Base-by-base conservation (phyloP, 78 protist species). In the Emiliania huxleyi region DNA sequence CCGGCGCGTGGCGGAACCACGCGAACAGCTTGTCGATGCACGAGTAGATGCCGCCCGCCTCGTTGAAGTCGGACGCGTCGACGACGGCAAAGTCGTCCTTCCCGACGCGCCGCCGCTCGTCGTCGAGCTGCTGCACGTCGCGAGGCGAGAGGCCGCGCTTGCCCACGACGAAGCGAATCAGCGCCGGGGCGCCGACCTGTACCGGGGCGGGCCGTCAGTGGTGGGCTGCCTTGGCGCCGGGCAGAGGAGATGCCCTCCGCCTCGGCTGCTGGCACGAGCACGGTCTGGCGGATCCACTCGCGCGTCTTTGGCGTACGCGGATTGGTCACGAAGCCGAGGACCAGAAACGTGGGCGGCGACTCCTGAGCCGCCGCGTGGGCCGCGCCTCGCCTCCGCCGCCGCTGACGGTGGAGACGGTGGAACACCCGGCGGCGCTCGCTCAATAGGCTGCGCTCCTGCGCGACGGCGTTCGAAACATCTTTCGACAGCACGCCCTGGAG, bases 21-120 rank as follows among this genome's bases (percentile, higher is more conserved):
- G 44, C 85, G 29, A 77, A 77, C 26, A 77, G 85, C 85, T 77
- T 77, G 85, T 77, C 85, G 46, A 77, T 77, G 85, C 85, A 77
- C 26, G 48, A 40, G 85, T 22, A 77, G 85, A 77, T 77, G 44
- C 85, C 85, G 48, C 85, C 85, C 3, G 33, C 19, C n/a, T 71
- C 81, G 81, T 22, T 22, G 22, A 71, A 71, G 42, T 71, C 81
- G 1, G 42, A n/a, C 45, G 81, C 81, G 81, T 71, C 81, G 44
- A 71, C 22, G 29, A 19, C 62, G 62, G 15, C 62, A 52, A 52
- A 52, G 15, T 52, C 62, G 62, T 52, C 62, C 8, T 15, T 8
- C 15, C 62, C 62, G 62, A 52, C 29, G 29, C 15, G 62, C 15
- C 62, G 8, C 15, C 62, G 62, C 62, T 52, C 62, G 15, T 8